These are phyloP conservation scores for Stenogyne calaminthoides DNA, from an alignment of 305 asterid genomes.

Conservation along the genomic window DNA sequence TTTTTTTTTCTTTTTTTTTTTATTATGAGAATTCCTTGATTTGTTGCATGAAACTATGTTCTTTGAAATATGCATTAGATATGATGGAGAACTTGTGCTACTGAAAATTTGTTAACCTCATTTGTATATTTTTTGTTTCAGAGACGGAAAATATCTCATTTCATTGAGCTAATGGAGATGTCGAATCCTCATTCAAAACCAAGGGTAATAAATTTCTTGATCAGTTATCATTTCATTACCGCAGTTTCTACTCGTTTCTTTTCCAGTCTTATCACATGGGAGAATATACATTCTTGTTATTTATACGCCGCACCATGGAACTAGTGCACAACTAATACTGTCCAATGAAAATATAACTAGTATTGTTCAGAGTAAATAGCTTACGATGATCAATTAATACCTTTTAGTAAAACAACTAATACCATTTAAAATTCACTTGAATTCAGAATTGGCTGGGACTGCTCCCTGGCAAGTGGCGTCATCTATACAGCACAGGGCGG, in stretches of 20 bases:
- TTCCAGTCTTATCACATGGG: background rate
- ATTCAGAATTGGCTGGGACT: constrained; percentile 77
- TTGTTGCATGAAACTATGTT: constrained; percentile 6
- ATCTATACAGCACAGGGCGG: constrained; percentile 81
- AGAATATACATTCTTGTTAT: too few species aligned
- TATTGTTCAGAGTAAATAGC: too few species aligned
- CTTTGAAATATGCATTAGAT: background rate
- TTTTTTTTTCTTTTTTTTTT: too few species aligned
- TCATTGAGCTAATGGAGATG: constrained; percentile 92
- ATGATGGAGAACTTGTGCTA: background rate
- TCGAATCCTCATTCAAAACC: constrained; percentile 79
- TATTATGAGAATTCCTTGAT: constrained; percentile 6
- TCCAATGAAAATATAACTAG: too few species aligned
- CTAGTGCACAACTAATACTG: too few species aligned
- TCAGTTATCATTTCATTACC: constrained; percentile 3
- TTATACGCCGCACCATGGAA: too few species aligned
- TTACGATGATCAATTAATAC: too few species aligned
- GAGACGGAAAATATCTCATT: constrained; percentile 83
- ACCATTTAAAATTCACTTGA: background rate
- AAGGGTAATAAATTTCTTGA: constrained; percentile 46
- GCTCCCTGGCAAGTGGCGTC: constrained; percentile 96
- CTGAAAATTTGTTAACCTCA: constrained; percentile 4
- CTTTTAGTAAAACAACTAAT: too few species aligned
- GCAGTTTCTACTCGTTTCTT: background rate
- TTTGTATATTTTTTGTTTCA: constrained; percentile 34